Percentiles rank a stretch among this genome's conserved stretches.
Conservation (phyloP, 2,329 filamentous ascomycete genomes). For the Penicillium sp. region DNA sequence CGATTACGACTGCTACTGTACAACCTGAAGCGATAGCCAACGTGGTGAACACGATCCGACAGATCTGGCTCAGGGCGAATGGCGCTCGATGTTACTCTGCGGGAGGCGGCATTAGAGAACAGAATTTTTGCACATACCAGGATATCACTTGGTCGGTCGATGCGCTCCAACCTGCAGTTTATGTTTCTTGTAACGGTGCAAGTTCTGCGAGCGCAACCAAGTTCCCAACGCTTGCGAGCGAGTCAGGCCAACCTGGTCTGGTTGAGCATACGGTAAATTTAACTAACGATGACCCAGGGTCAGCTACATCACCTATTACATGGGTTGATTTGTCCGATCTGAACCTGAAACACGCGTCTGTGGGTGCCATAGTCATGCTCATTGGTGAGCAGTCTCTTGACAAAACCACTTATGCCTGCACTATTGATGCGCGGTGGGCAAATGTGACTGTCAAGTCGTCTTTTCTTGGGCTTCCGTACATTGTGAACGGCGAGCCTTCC, state of each 20-base stretch:
- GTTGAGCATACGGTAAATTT: not conserved
- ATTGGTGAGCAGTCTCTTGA: not conserved
- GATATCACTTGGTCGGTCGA: conserved; percentile 3
- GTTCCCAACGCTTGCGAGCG: conserved; percentile 2
- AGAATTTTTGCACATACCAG: conserved; percentile 1
- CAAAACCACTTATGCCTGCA: conserved; percentile 1
- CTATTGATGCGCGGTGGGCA: conserved; percentile 1
- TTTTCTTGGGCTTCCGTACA: conserved; percentile 2
- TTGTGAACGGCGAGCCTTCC: not conserved
- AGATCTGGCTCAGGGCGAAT: conserved; percentile 3
- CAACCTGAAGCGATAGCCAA: not conserved
- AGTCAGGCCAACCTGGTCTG: not conserved
- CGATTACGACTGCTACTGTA: not conserved
- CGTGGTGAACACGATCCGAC: conserved; percentile 1
- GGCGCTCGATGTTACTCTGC: not conserved
- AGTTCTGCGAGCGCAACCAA: not conserved
- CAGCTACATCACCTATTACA: conserved; percentile 1
- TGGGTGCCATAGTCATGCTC: not conserved
- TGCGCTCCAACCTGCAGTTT: conserved; percentile 1
- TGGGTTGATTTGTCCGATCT: not conserved
- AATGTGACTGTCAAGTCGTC: not conserved
- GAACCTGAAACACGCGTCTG: not conserved
- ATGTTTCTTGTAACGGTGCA: conserved; percentile 1
- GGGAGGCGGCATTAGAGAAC: not conserved
- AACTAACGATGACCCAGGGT: not conserved